These are phyloP conservation scores for Penicillium aurantiogriseum DNA, from an alignment of 2,329 filamentous ascomycete genomes.

Conservation along the genomic window DNA sequence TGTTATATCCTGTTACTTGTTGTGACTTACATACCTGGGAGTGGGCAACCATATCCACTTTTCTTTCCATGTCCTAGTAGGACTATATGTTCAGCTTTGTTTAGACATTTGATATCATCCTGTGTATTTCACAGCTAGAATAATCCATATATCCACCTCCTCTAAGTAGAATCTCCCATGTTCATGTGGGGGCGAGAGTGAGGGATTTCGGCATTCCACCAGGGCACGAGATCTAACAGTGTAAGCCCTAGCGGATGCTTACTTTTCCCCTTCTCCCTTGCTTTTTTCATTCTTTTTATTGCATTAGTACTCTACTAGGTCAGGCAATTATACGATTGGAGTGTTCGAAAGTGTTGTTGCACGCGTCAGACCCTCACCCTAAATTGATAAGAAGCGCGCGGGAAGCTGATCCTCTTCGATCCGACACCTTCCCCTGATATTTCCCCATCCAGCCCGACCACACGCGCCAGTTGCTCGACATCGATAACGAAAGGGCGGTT, in stretches of 20 bases:
- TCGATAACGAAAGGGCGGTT: constrained; percentile 14
- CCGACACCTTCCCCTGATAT: constrained; percentile 26
- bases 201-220: constrained; percentile 22
- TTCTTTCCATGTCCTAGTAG: constrained; percentile 8
- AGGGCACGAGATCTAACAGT: constrained; percentile 5
- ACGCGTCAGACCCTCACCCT: constrained; percentile 28
- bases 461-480: constrained; percentile 16
- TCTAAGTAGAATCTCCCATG: constrained; percentile 12
- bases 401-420: constrained; percentile 25
- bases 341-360: constrained; percentile 22
- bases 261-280: constrained; percentile 15
- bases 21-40: constrained; percentile 7
- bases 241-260: constrained; percentile 3
- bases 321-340: constrained; percentile 1
- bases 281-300: constrained; percentile 7
- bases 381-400: constrained; percentile 31
- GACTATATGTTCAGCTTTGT: constrained; percentile 2
- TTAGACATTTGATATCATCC: background rate
- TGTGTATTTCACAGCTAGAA: constrained; percentile 11
- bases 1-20: constrained; percentile 13
- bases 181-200: constrained; percentile 10
- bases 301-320: background rate
- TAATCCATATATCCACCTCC: background rate
- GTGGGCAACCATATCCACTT: constrained; percentile 2
- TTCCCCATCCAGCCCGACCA: constrained; percentile 11